These are phyloP conservation scores for Myxozyma lipomycoides DNA, from an alignment of 805 yeast genomes.

Conservation along the genomic window DNA sequence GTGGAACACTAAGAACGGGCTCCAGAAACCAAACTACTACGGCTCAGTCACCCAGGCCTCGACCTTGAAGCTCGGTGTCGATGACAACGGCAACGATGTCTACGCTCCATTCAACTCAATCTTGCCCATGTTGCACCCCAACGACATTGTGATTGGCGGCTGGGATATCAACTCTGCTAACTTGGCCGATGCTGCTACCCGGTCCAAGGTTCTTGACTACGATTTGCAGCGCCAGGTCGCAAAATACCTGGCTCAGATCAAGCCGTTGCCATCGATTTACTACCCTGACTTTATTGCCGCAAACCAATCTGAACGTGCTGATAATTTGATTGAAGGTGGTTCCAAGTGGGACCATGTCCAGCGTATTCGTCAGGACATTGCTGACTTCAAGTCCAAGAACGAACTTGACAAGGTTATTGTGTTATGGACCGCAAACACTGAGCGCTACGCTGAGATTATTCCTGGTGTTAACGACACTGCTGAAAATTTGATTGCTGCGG, in stretches of 20 bases:
- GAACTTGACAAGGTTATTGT: constrained; percentile 81
- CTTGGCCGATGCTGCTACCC: constrained; percentile 71
- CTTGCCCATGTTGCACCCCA: constrained; percentile 85
- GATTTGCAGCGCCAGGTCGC: constrained; percentile 74
- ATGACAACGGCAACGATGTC: constrained; percentile 73
- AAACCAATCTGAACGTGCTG: constrained; percentile 88
- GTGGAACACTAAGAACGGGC: constrained; percentile 80
- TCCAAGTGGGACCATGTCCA: constrained; percentile 89
- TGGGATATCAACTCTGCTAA: constrained; percentile 85
- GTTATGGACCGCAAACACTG: constrained; percentile 97
- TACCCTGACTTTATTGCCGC: constrained; percentile 97
- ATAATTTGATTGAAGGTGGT: constrained; percentile 68
- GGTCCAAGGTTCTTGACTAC: constrained; percentile 82
- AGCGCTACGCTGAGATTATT: constrained; percentile 75
- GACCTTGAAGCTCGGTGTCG: constrained; percentile 85
- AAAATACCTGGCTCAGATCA: constrained; percentile 55
- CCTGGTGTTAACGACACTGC: constrained; percentile 84
- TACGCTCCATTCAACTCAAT: constrained; percentile 89
- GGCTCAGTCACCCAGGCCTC: constrained; percentile 95
- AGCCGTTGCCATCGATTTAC: constrained; percentile 80
- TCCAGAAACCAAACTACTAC: constrained; percentile 71
- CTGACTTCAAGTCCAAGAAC: constrained; percentile 67
- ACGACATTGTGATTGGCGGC: constrained; percentile 84
- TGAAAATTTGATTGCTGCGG: constrained; percentile 67
- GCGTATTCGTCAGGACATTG: constrained; percentile 77